Conservation (phyloP, 371 early-diverging fungal species). For the Apophysomyces elegans region DNA sequence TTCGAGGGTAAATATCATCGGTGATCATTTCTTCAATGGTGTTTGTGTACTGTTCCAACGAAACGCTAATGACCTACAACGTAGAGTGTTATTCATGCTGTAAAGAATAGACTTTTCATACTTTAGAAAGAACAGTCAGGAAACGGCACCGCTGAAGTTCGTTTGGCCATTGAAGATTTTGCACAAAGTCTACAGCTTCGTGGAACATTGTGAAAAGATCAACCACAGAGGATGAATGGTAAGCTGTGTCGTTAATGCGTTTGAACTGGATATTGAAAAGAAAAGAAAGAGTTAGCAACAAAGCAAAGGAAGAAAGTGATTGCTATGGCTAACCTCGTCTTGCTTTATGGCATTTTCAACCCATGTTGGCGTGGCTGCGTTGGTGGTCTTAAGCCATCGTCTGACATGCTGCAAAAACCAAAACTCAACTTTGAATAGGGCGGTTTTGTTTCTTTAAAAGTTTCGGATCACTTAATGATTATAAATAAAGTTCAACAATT, state of each 20-base stretch:
- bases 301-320: too few relatives aligned
- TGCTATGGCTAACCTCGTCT: conserved; percentile 41
- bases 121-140: conserved; percentile 63
- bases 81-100: background rate
- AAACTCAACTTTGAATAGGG: conserved; percentile 51
- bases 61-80: conserved; percentile 28
- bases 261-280: conserved; percentile 41
- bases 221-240: conserved; percentile 72
- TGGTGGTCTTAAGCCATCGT: conserved; percentile 51
- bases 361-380: conserved; percentile 50
- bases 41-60: conserved; percentile 39
- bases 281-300: background rate
- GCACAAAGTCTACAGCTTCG: conserved; percentile 62
- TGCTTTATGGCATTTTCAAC: conserved; percentile 53
- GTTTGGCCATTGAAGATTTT: conserved; percentile 70
- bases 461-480: background rate
- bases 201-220: conserved; percentile 72
- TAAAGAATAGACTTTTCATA: background rate
- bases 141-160: conserved; percentile 63
- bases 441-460: conserved; percentile 19
- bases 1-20: conserved; percentile 25
- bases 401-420: conserved; percentile 62
- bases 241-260: conserved; percentile 49
- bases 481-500: background rate
- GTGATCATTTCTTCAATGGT: conserved; percentile 30